Conservation (phyloP, 257 asterid genomes). For the Ilex asprella region DNA sequence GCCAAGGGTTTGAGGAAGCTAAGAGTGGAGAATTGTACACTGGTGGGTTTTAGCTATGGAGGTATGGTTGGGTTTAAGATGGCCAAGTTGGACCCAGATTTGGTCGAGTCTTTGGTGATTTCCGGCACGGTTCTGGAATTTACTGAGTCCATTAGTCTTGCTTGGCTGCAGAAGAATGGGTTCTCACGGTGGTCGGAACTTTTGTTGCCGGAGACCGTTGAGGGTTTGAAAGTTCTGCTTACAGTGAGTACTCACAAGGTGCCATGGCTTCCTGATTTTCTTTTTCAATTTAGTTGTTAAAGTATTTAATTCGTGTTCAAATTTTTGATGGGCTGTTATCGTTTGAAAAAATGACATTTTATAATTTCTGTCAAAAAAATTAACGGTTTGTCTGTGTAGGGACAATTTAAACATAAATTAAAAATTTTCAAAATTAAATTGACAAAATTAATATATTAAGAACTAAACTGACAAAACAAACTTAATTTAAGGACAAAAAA, state of each 20-base stretch:
- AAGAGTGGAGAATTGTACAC: conserved; percentile 22
- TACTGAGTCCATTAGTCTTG: conserved; percentile 12
- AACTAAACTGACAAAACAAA: too few species aligned
- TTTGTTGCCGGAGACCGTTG: conserved; percentile 16
- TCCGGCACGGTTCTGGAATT: conserved; percentile 12
- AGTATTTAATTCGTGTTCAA: too few species aligned
- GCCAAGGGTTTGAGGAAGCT: conserved; percentile 24
- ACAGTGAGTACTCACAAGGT: conserved; percentile 14
- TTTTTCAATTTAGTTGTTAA: not conserved
- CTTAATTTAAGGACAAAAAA: too few species aligned
- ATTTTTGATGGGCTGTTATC: too few species aligned
- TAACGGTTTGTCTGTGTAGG: too few species aligned
- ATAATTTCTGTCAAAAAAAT: too few species aligned
- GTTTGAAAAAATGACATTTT: too few species aligned
- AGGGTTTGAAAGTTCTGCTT: conserved; percentile 3
- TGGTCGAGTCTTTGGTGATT: conserved; percentile 20
- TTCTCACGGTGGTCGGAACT: conserved; percentile 1
- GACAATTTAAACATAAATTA: too few species aligned
- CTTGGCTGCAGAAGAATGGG: not conserved
- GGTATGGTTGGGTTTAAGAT: conserved; percentile 19
- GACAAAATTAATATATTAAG: too few species aligned
- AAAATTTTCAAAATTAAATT: not conserved
- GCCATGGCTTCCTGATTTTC: conserved; percentile 15
- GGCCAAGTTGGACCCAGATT: conserved; percentile 18
- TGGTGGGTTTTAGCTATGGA: conserved; percentile 31